Percentiles rank a stretch among this genome's conserved stretches.
Evolutionary conservation across 768 basidiomycete genomes (phyloP).

Genomic region (Cystofilobasidium bisporidii): DNA sequence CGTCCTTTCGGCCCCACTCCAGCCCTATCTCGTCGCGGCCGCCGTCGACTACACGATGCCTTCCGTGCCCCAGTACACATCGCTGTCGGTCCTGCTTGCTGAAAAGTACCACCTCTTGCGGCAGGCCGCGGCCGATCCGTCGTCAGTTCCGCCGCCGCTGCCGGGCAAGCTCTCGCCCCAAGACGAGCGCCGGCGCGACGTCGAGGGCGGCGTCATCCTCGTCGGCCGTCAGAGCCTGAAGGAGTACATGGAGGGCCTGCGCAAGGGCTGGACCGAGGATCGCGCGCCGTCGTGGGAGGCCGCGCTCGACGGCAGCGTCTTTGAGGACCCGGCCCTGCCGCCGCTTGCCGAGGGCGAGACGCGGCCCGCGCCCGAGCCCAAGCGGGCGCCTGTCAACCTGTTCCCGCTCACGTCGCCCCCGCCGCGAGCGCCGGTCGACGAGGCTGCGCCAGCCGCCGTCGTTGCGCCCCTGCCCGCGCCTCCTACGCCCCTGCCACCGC

Average conservation of each 20-base stretch:
- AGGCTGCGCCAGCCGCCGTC: too few species aligned
- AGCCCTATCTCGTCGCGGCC: slow-evolving; percentile 91
- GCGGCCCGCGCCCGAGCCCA: not conserved
- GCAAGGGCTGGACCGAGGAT: slow-evolving; percentile 66
- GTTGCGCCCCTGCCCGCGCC: not conserved
- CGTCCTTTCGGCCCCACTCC: slow-evolving; percentile 17
- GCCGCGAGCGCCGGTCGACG: not conserved
- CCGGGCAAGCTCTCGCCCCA: slow-evolving; percentile 45
- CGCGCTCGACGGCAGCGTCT: slow-evolving; percentile 57
- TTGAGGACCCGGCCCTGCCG: slow-evolving; percentile 54
- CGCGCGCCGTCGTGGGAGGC: slow-evolving; percentile 50
- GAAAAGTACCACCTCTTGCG: slow-evolving; percentile 63
- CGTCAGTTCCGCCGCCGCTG: slow-evolving; percentile 25
- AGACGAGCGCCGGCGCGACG: slow-evolving; percentile 50
- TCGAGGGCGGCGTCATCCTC: slow-evolving; percentile 75
- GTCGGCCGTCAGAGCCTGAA: slow-evolving; percentile 85
- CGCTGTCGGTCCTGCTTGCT: slow-evolving; percentile 65
- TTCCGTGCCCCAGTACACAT: slow-evolving; percentile 71
- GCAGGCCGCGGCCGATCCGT: slow-evolving; percentile 53
- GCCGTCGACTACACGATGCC: slow-evolving; percentile 85
- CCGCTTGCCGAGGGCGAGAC: slow-evolving; percentile 32
- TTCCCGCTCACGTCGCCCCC: slow-evolving; percentile 18
- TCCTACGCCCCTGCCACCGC: slow-evolving; percentile 17
- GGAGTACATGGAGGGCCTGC: slow-evolving; percentile 83
- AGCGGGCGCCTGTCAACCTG: slow-evolving; percentile 1